Conservation (phyloP, 495 filamentous ascomycete genomes). For the Hapsidospora chrysogenum region DNA sequence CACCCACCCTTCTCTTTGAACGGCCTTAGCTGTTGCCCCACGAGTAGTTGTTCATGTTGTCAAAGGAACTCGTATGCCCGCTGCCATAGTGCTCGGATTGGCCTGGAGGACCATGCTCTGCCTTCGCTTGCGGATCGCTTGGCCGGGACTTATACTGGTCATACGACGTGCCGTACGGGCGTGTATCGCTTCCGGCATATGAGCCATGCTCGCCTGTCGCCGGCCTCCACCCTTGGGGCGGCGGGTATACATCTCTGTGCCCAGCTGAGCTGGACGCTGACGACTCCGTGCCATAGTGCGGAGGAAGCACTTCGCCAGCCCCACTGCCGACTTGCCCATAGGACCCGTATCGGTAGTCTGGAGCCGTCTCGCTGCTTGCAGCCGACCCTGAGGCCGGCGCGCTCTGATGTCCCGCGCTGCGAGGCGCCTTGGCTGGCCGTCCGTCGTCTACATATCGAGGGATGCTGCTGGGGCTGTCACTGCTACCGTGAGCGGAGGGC, state of each 20-base stretch:
- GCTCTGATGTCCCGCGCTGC: no score
- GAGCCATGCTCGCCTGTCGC: constrained; percentile 21
- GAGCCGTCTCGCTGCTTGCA: constrained; percentile 23
- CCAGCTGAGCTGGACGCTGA: constrained; percentile 6
- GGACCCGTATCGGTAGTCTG: constrained; percentile 32
- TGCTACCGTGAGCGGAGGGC: constrained; percentile 15
- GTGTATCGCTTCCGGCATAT: constrained; percentile 18
- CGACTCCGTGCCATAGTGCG: constrained; percentile 14
- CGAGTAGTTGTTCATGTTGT: constrained; percentile 14
- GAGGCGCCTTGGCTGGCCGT: constrained; percentile 34
- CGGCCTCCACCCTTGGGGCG: constrained; percentile 24
- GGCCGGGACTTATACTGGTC: constrained; percentile 11
- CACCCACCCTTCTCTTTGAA: no score
- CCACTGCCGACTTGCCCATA: constrained; percentile 12
- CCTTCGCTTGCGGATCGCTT: constrained; percentile 4
- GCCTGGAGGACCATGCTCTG: constrained; percentile 5
- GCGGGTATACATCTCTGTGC: constrained; percentile 28
- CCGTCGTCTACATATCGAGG: constrained; percentile 33
- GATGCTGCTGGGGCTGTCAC: constrained; percentile 23
- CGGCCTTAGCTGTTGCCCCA: constrained; percentile 2
- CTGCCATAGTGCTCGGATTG: not conserved
- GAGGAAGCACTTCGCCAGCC: constrained; percentile 16
- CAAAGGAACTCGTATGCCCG: constrained; percentile 2
- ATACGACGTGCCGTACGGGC: constrained; percentile 21
- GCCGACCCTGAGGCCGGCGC: no score